phyloP scores from a whole-genome alignment of 1,284 basidiomycete species.

The Melampsora larici-populina region DNA sequence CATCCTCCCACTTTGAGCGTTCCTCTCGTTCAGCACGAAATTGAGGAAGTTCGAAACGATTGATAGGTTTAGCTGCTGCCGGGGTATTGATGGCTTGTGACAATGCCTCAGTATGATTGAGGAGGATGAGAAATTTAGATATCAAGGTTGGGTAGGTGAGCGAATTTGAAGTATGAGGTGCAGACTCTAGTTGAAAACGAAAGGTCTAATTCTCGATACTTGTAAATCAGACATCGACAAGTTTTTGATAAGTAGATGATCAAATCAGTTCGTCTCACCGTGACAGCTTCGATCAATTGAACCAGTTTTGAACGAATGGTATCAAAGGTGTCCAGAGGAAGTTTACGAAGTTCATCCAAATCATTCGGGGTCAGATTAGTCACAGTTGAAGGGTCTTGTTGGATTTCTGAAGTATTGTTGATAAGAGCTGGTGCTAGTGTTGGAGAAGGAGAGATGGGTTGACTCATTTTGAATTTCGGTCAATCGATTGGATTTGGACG shows the following conservation, averaged over 20 bases:
- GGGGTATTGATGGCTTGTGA: slow-evolving; percentile 34
- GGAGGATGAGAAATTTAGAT: slow-evolving; percentile 40
- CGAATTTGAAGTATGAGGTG: slow-evolving; percentile 26
- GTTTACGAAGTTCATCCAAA: slow-evolving; percentile 24
- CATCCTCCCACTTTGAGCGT: slow-evolving; percentile 41
- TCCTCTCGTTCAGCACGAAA: slow-evolving; percentile 38
- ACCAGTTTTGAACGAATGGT: slow-evolving; percentile 42
- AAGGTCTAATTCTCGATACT: slow-evolving; percentile 9
- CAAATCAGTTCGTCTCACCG: slow-evolving; percentile 2
- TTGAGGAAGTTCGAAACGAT: slow-evolving; percentile 39
- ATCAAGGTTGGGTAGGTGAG: slow-evolving; percentile 34
- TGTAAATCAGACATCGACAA: neutral
- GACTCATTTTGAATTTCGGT: too few species aligned
- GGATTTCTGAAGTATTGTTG: too few species aligned
- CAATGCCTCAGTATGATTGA: slow-evolving; percentile 43
- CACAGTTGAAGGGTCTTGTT: too few species aligned
- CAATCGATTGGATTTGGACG: too few species aligned
- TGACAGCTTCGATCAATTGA: slow-evolving; percentile 41
- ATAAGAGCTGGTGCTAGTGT: too few species aligned
- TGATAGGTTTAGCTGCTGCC: slow-evolving; percentile 7
- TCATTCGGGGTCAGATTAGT: neutral
- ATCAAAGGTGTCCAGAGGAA: slow-evolving; percentile 33
- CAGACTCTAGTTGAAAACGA: slow-evolving; percentile 33
- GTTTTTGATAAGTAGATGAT: neutral
- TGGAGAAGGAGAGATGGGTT: too few species aligned